Evolutionary conservation across 2,329 filamentous ascomycete genomes (phyloP), one percentile per base, ranked within the genome.

Genomic region (Colletotrichum sublineola): DNA sequence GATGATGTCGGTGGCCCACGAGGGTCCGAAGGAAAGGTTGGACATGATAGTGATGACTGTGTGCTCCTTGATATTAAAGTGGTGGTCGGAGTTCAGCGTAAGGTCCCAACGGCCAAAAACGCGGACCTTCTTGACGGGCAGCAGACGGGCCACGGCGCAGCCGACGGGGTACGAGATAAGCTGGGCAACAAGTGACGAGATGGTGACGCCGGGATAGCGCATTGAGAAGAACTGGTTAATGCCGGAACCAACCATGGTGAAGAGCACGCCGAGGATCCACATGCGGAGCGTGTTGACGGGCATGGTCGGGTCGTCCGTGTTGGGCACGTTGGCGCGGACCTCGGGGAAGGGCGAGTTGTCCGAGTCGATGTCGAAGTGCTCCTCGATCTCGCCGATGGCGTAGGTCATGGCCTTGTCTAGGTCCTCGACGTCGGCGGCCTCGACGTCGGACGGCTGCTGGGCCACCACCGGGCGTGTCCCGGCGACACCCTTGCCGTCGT

Each of bases 11-110:
- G 80, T 79, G 1, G 84, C 84, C 75, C 84, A 86, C 0, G 83
- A 83, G 5, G 78, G 77, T 50, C 80, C 80, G 73, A 78, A 82
- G 11, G 81, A 81, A 14, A 84, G 83, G 75, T 90, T 89, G 58
- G 89, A 86, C 84, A 87, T 86, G 76, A 87, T 83, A 36, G 84
- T 84, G 57, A 88, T 82, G 29, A 88, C 78, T 75, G 84, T 83
- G 77, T 88, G 86, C 77, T 88, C 87, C 75, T 88, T 89, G 75
- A 84, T 84, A 72, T 82, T 86, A 76, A 88, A 88, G 63, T 79
- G 76, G 0, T 82, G 83, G 0, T 85, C 85, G 0, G 86, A 84
- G 73, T 87, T 87, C 36, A 86, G 76, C 31, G 78, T 81, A 74
- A 82, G 80, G n/a, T 78, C 77, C 24, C 78, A 63, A 73, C 68